phyloP scores from a whole-genome alignment of 2,329 filamentous ascomycete species.

The Xylariaceae sp. region DNA sequence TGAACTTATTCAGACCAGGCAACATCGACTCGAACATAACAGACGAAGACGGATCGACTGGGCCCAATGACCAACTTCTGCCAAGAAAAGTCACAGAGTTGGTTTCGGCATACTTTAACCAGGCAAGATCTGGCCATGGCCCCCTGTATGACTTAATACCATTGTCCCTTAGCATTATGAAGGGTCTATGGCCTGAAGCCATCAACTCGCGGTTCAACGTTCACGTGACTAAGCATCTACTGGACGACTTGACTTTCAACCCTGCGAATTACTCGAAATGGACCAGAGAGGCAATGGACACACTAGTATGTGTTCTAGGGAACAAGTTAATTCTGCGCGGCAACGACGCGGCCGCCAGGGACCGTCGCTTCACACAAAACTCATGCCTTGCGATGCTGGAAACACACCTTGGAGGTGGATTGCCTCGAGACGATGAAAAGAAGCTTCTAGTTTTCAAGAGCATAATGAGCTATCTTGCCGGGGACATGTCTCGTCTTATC shows the following conservation, averaged over 20 bases:
- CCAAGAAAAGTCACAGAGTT: too few species aligned
- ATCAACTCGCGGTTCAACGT: constrained; percentile 22
- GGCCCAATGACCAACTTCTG: too few species aligned
- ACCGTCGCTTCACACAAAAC: too few species aligned
- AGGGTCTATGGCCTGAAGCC: constrained; percentile 28
- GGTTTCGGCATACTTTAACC: too few species aligned
- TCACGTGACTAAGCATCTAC: constrained; percentile 19
- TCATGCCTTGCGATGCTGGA: too few species aligned
- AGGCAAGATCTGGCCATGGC: too few species aligned
- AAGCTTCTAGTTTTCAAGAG: constrained; percentile 26
- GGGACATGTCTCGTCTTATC: constrained; percentile 29
- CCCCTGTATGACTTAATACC: constrained; percentile 8
- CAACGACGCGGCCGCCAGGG: too few species aligned
- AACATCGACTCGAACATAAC: not conserved
- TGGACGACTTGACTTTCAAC: constrained; percentile 9
- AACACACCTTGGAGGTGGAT: too few species aligned
- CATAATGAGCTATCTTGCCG: constrained; percentile 30
- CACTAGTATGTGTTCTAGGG: constrained; percentile 24
- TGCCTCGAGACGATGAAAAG: not conserved
- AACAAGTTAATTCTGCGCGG: constrained; percentile 25
- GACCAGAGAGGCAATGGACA: constrained; percentile 27
- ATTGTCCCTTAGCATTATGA: constrained; percentile 30
- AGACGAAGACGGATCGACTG: too few species aligned
- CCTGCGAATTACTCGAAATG: constrained; percentile 18
- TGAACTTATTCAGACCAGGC: constrained; percentile 24